phyloP scores from a whole-genome alignment of 1,284 basidiomycete genomes.

The Ganoderma resinaceum region DNA sequence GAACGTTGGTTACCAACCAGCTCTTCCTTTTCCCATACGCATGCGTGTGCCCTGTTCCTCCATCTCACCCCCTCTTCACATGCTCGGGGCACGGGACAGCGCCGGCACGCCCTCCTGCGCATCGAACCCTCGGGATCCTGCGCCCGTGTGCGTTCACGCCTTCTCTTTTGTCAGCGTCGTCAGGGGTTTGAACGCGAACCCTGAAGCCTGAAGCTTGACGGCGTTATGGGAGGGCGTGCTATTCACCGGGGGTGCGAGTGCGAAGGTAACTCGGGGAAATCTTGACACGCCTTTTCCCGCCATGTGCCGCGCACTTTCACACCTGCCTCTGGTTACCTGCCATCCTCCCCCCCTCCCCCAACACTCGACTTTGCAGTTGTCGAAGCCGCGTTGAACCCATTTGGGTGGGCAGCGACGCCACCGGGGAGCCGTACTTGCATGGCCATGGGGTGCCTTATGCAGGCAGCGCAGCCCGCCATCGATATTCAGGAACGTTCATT shows the following conservation, averaged over 20 bases:
- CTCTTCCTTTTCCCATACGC: not conserved
- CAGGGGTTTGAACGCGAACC: not conserved
- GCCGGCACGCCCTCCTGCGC: not conserved
- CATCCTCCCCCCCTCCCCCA: not conserved
- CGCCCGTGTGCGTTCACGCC: not conserved
- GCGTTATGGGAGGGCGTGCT: not conserved
- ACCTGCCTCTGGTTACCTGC: not conserved
- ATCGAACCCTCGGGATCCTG: not conserved
- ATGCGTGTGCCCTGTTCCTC: not conserved
- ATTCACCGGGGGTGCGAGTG: slow-evolving; percentile 5
- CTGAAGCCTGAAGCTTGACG: slow-evolving; percentile 5
- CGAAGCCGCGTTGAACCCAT: not conserved
- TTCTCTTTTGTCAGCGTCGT: slow-evolving; percentile 2
- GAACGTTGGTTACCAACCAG: slow-evolving; percentile 1
- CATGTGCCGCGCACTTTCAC: not conserved
- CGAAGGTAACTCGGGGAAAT: slow-evolving; percentile 5
- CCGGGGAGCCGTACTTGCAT: not conserved
- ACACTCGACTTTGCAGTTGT: not conserved
- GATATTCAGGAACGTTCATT: not conserved
- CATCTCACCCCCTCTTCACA: not conserved
- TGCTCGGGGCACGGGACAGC: not conserved
- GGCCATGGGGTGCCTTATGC: not conserved
- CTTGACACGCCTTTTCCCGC: not conserved
- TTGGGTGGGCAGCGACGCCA: not conserved
- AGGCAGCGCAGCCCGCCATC: not conserved